These are phyloP conservation scores for Penicillium sumatraense DNA, from an alignment of 2,329 filamentous ascomycete genomes.

Conservation along the genomic window DNA sequence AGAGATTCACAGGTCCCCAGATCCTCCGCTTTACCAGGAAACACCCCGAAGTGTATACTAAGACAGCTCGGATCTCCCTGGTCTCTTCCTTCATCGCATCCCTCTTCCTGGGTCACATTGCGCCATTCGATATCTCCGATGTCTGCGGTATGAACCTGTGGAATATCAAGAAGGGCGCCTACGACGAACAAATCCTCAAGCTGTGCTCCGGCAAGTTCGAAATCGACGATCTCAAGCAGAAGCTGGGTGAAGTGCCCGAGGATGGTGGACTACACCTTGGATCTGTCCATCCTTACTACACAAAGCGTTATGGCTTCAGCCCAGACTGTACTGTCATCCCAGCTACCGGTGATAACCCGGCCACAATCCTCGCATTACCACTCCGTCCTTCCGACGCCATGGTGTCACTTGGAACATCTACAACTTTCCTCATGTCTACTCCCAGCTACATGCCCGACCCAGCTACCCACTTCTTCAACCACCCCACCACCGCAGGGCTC, in stretches of 20 bases:
- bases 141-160: slow-evolving; percentile 97
- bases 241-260: slow-evolving; percentile 77
- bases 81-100: slow-evolving; percentile 96
- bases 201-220: slow-evolving; percentile 72
- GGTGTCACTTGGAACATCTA: slow-evolving; percentile 91
- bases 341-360: slow-evolving; percentile 95
- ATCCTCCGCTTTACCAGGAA: slow-evolving; percentile 85
- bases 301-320: slow-evolving; percentile 76
- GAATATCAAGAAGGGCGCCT: slow-evolving; percentile 77
- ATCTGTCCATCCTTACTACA: slow-evolving; percentile 76
- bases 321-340: slow-evolving; percentile 76
- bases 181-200: slow-evolving; percentile 74
- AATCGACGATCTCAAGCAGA: slow-evolving; percentile 69
- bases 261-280: slow-evolving; percentile 84
- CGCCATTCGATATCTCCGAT: slow-evolving; percentile 91
- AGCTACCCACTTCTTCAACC: slow-evolving; percentile 97
- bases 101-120: slow-evolving; percentile 80
- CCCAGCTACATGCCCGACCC: slow-evolving; percentile 88
- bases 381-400: slow-evolving; percentile 88
- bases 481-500: slow-evolving; percentile 84
- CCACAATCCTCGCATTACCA: slow-evolving; percentile 89
- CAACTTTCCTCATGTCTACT: slow-evolving; percentile 97
- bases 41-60: slow-evolving; percentile 78
- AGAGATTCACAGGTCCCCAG: slow-evolving; percentile 97
- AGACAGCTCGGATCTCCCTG: slow-evolving; percentile 83